phyloP scores from a whole-genome alignment of 768 basidiomycete species.

The Cantharellus cinnabarinus region DNA sequence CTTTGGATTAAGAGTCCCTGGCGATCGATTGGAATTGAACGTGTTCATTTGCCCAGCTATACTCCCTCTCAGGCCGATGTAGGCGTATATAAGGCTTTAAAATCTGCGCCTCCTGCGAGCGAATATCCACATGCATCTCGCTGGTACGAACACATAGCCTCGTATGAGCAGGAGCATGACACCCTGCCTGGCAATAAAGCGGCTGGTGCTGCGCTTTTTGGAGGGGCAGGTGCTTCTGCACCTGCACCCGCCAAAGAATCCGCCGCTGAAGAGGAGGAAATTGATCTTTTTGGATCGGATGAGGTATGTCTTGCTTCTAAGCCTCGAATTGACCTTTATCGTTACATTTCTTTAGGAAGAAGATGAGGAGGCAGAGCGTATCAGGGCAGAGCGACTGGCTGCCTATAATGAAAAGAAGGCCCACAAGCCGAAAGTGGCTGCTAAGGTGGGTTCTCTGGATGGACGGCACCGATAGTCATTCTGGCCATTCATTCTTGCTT shows the following conservation, averaged over 20 bases:
- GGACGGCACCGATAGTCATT: background rate
- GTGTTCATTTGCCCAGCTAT: conserved; percentile 31
- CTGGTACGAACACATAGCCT: conserved; percentile 91
- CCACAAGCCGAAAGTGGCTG: conserved; percentile 63
- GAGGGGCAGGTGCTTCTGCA: conserved; percentile 21
- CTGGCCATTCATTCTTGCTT: conserved; percentile 2
- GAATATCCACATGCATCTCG: conserved; percentile 54
- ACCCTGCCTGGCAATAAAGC: conserved; percentile 71
- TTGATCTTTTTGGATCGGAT: conserved; percentile 77
- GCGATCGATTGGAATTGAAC: background rate
- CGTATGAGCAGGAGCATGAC: conserved; percentile 57
- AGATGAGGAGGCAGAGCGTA: conserved; percentile 63
- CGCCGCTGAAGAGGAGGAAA: conserved; percentile 39
- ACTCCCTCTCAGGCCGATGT: conserved; percentile 90
- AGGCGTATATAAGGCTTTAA: conserved; percentile 65
- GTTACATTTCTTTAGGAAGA: conserved; percentile 21
- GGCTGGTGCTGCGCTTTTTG: conserved; percentile 54
- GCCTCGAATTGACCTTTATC: background rate
- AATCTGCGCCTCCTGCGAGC: conserved; percentile 41
- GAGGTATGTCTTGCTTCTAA: conserved; percentile 20
- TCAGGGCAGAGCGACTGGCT: conserved; percentile 85
- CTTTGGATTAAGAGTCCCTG: conserved; percentile 63
- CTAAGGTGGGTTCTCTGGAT: conserved; percentile 39
- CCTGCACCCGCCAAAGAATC: conserved; percentile 25
- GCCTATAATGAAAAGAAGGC: conserved; percentile 91